phyloP scores from a whole-genome alignment of 805 yeast genomes.

The Lipomyces spencermartinsiae region DNA sequence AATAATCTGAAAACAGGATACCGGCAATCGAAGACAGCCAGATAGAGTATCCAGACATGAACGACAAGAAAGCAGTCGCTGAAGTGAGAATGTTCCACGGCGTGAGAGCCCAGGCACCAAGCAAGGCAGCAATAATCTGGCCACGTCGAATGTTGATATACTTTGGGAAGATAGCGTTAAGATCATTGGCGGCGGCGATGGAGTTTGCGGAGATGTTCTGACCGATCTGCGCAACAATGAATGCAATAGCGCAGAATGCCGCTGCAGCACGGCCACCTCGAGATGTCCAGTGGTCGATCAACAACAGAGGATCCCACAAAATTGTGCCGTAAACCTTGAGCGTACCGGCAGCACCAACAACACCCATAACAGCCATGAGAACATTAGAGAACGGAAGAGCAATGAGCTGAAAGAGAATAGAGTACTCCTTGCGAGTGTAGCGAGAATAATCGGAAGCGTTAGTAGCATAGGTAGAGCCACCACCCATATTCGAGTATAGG shows the following conservation, averaged over 20 bases:
- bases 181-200: conserved; percentile 50
- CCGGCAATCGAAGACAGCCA: conserved; percentile 50
- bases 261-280: conserved; percentile 34
- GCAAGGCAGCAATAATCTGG: conserved; percentile 49
- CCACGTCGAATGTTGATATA: conserved; percentile 69
- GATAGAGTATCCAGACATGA: conserved; percentile 49
- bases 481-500: conserved; percentile 21
- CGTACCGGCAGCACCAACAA: conserved; percentile 26
- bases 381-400: conserved; percentile 19
- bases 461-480: conserved; percentile 21
- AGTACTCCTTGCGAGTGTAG: conserved; percentile 50
- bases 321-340: conserved; percentile 21
- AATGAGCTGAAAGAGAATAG: conserved; percentile 14
- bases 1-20: conserved; percentile 15
- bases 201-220: conserved; percentile 65
- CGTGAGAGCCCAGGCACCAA: conserved; percentile 47
- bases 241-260: conserved; percentile 45
- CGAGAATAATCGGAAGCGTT: conserved; percentile 44
- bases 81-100: conserved; percentile 53
- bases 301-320: conserved; percentile 29
- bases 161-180: conserved; percentile 49
- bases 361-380: conserved; percentile 24
- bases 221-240: conserved; percentile 73
- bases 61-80: conserved; percentile 47
- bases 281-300: conserved; percentile 27